Evolutionary conservation across 192 early-diverging fungal species (phyloP), one percentile per base, ranked within the genome.

Genomic region (Linnemannia zychae): DNA sequence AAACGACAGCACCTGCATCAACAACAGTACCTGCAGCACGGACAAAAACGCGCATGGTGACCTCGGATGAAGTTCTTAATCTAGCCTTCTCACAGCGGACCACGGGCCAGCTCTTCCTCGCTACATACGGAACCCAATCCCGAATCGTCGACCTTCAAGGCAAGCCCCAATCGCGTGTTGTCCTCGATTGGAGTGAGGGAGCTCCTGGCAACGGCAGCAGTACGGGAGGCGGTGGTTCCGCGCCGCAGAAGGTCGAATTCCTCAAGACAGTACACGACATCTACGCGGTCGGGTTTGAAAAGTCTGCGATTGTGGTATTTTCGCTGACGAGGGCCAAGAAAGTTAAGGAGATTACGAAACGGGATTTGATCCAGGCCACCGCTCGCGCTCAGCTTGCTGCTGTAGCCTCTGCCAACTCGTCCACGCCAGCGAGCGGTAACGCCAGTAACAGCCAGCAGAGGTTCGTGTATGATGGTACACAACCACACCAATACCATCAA

Each of bases 201-300:
- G 4, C 22, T 16, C 24, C 28, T 12, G 28, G 57, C 40, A 9
- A 9, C 9, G 9, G 9, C 9, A 9, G 40, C 40, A 44, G 1
- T 13, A 20, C n/a, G 52, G 52, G 52, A 9, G 24, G 22, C 28
- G 57, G 66, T 13, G 36, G 57, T 12, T 75, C 36, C 22, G 77
- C 83, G 5, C 83, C 83, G 18, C 83, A 85, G 34, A 85, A 79
- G 38, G 78, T 85, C 46, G 83, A 85, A 47, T 85, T 85, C 34
- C 24, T 85, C 20, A 85, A 73, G 70, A 72, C 83, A 0, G 22
- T 16, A 3, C 44, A 76, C 11, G 83, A 85, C 37, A 79, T 85
- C n/a, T 85, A 85, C 68, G 83, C 76, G 1, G 65, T 85, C 36
- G 83, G 83, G 7, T 85, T 85, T 68, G 77, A 85, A 47, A 85